Conservation (phyloP, 2,329 filamentous ascomycete species). For the Alternaria sp. region DNA sequence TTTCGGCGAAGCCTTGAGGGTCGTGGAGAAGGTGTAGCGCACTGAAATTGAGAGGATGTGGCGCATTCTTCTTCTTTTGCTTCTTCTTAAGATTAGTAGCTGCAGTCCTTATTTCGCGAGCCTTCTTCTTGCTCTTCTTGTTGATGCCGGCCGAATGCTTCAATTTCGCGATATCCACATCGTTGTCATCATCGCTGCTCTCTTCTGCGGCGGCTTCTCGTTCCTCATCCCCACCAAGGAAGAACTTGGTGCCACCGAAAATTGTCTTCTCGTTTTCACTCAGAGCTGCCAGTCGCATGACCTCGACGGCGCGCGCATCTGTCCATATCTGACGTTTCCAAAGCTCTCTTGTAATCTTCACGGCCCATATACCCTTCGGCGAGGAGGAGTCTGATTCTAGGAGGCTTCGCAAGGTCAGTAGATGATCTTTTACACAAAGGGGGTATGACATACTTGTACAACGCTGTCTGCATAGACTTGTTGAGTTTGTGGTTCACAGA, state of each 20-base stretch:
- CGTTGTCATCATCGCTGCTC: conserved; percentile 77
- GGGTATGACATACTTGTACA: conserved; percentile 72
- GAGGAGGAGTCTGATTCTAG: conserved; percentile 85
- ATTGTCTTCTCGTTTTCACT: conserved; percentile 94
- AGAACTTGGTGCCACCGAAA: conserved; percentile 87
- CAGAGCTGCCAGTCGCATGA: conserved; percentile 93
- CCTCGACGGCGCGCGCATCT: conserved; percentile 91
- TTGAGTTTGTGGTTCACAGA: conserved; percentile 91
- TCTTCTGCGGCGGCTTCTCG: conserved; percentile 87
- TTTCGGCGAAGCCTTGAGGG: conserved; percentile 91
- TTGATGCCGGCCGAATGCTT: conserved; percentile 90
- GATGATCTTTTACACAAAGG: background rate
- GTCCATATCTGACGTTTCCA: conserved; percentile 98
- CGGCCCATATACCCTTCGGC: conserved; percentile 90
- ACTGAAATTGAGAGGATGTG: conserved; percentile 92
- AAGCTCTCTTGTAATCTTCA: conserved; percentile 92
- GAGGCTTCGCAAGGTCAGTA: conserved; percentile 54
- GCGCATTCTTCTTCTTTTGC: conserved; percentile 86
- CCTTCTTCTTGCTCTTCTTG: conserved; percentile 93
- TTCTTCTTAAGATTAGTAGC: conserved; percentile 79
- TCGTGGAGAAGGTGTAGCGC: conserved; percentile 93
- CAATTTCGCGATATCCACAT: conserved; percentile 79
- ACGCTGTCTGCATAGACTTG: conserved; percentile 87
- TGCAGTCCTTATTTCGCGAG: conserved; percentile 79
- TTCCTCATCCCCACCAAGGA: conserved; percentile 94